Evolutionary conservation across 352 stramenopile species (phyloP).

Genomic region (Phytophthora crassamura): DNA sequence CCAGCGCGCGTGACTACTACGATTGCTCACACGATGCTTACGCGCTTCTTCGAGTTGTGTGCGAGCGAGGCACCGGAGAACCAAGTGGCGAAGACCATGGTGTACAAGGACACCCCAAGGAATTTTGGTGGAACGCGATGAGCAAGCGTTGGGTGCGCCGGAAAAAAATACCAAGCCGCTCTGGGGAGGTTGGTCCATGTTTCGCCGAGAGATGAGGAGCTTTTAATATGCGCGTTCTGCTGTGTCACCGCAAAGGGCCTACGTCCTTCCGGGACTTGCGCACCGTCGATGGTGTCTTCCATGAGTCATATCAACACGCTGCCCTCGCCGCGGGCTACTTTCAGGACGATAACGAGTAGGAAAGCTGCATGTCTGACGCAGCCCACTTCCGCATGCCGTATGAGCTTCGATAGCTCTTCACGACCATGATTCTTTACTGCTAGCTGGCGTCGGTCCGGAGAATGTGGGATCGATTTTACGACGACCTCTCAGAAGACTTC

Average conservation of each 20-base stretch:
- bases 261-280: constrained; percentile 33
- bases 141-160: constrained; percentile 19
- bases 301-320: constrained; percentile 23
- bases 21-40: not conserved
- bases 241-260: constrained; percentile 24
- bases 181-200: constrained; percentile 30
- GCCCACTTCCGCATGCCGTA: constrained; percentile 27
- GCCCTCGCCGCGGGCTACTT: constrained; percentile 14
- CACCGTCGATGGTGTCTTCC: constrained; percentile 12
- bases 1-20: not conserved
- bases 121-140: constrained; percentile 14
- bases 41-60: constrained; percentile 16
- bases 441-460: not conserved
- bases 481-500: constrained; percentile 18
- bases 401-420: constrained; percentile 41
- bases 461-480: constrained; percentile 30
- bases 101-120: constrained; percentile 34
- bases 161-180: not conserved
- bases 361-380: constrained; percentile 25
- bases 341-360: constrained; percentile 28
- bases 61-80: constrained; percentile 6
- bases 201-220: constrained; percentile 21
- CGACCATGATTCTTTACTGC: not conserved
- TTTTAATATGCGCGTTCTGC: constrained; percentile 30
- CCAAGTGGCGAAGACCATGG: constrained; percentile 10